Percentiles rank a stretch among this genome's conserved stretches.
These are phyloP conservation scores for Yamadazyma scolyti DNA, from an alignment of 805 yeast species.

Conservation along the genomic window DNA sequence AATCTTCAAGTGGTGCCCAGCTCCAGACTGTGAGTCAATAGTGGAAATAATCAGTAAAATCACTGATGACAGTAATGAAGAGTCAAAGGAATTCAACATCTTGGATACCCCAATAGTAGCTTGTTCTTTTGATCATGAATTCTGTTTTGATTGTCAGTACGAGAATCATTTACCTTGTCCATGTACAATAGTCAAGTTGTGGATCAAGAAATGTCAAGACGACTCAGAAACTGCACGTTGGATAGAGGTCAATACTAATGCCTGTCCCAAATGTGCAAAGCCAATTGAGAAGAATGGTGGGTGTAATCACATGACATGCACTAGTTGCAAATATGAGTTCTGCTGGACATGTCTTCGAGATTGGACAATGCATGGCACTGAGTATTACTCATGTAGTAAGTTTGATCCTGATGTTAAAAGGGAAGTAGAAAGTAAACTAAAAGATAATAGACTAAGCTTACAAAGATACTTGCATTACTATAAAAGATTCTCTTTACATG, in stretches of 20 bases:
- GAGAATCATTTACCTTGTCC: conserved; percentile 86
- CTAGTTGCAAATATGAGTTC: conserved; percentile 71
- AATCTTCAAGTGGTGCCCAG: conserved; percentile 76
- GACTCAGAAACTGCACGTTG: conserved; percentile 88
- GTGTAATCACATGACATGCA: conserved; percentile 93
- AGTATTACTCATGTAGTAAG: conserved; percentile 65
- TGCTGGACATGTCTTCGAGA: conserved; percentile 89
- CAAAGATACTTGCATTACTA: conserved; percentile 72
- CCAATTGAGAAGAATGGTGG: conserved; percentile 93
- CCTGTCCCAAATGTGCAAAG: conserved; percentile 78
- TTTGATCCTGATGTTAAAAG: conserved; percentile 43
- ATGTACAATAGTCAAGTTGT: conserved; percentile 60
- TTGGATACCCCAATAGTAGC: conserved; percentile 58
- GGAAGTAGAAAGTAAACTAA: conserved; percentile 31
- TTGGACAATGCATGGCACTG: conserved; percentile 69
- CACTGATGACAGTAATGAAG: conserved; percentile 17
- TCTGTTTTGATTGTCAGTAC: conserved; percentile 72
- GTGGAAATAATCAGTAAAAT: conserved; percentile 29
- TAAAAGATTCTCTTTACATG: conserved; percentile 71
- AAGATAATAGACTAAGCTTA: conserved; percentile 45
- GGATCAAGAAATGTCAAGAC: conserved; percentile 79
- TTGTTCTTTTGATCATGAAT: conserved; percentile 64
- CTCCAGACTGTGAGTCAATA: conserved; percentile 68
- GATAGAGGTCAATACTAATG: conserved; percentile 80
- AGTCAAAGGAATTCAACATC: conserved; percentile 7